phyloP scores from a whole-genome alignment of 768 basidiomycete genomes.

The Mrakia gelida region DNA sequence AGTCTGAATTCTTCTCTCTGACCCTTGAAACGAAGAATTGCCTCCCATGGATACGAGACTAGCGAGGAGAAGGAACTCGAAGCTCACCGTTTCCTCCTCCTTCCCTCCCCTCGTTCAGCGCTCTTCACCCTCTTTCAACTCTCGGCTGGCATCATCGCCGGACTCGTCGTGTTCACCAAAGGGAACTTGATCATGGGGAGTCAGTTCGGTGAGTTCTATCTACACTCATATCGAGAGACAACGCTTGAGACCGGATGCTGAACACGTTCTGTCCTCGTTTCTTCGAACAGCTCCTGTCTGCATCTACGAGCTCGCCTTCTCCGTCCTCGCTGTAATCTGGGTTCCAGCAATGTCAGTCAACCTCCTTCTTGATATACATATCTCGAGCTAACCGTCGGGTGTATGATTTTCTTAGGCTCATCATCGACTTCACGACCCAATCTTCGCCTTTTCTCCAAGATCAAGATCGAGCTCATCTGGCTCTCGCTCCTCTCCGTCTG shows the following conservation, averaged over 20 bases:
- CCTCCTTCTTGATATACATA: no score
- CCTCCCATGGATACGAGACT: background rate
- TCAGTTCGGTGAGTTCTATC: slow-evolving; percentile 6
- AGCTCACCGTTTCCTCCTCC: background rate
- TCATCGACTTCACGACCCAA: slow-evolving; percentile 6
- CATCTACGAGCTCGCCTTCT: background rate
- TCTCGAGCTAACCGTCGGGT: no score
- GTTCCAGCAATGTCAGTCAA: background rate
- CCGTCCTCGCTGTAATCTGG: background rate
- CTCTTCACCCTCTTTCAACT: background rate
- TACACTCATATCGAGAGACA: background rate
- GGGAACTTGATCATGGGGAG: slow-evolving; percentile 1
- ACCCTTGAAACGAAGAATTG: background rate
- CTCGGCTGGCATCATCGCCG: background rate
- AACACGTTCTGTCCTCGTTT: background rate
- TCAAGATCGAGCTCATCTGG: slow-evolving; percentile 9
- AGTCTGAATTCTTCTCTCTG: background rate
- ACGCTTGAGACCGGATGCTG: background rate
- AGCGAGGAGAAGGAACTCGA: background rate
- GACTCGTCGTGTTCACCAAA: background rate
- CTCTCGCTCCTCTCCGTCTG: background rate
- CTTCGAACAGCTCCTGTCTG: background rate
- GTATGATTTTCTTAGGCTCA: background rate
- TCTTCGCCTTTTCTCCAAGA: background rate
- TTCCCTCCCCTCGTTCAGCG: background rate